These are phyloP conservation scores for Senna tora DNA, from an alignment of 306 rosid species.

Conservation along the genomic window DNA sequence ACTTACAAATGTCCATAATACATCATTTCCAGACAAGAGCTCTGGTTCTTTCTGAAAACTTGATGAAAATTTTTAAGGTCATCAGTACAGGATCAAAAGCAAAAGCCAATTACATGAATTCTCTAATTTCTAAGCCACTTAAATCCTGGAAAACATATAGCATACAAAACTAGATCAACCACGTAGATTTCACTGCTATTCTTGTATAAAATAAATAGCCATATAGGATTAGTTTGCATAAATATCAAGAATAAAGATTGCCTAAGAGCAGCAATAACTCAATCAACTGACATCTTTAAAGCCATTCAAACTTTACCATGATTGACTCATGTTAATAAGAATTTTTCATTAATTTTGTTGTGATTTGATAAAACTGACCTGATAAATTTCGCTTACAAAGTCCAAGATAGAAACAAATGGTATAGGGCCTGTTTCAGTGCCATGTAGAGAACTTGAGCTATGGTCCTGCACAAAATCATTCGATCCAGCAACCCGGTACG, in stretches of 20 bases:
- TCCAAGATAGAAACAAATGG: constrained; percentile 90
- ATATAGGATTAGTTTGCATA: constrained; percentile 11
- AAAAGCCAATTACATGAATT: constrained; percentile 28
- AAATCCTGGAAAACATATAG: constrained; percentile 12
- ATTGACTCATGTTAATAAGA: constrained; percentile 14
- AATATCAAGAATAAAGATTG: constrained; percentile 18
- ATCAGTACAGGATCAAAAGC: constrained; percentile 41
- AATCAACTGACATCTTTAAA: constrained; percentile 5
- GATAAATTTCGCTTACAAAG: constrained; percentile 90
- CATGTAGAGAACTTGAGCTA: constrained; percentile 56
- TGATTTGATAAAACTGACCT: constrained; percentile 57
- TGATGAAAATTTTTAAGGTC: constrained; percentile 38
- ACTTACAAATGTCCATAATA: constrained; percentile 94
- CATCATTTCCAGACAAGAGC: constrained; percentile 88
- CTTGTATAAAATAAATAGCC: background rate
- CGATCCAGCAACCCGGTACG: constrained; percentile 66
- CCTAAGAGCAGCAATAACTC: constrained; percentile 10
- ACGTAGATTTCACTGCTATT: constrained; percentile 15
- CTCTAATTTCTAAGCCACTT: constrained; percentile 12
- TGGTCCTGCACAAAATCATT: constrained; percentile 67
- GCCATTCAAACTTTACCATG: constrained; percentile 13
- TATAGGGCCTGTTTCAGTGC: constrained; percentile 49
- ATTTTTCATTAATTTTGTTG: constrained; percentile 1
- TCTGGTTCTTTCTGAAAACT: constrained; percentile 88
- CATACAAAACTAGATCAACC: constrained; percentile 26